Conservation (phyloP, 1,284 basidiomycete genomes). For the Melampsora larici-populina region DNA sequence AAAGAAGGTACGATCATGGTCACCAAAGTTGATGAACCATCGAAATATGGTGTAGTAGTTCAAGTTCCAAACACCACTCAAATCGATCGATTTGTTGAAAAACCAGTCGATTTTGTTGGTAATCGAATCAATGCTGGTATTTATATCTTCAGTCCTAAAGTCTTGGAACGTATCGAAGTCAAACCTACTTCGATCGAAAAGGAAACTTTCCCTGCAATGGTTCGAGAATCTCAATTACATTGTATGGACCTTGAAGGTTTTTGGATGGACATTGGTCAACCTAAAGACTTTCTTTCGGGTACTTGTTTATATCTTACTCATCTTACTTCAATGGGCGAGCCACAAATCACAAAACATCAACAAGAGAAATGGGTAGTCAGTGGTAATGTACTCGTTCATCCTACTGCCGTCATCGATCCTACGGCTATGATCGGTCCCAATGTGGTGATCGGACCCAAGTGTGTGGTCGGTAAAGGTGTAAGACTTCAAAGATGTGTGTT, state of each 20-base stretch:
- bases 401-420: slow-evolving; percentile 50
- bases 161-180: slow-evolving; percentile 59
- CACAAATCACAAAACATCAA: slow-evolving; percentile 56
- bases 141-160: slow-evolving; percentile 61
- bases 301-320: slow-evolving; percentile 60
- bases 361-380: slow-evolving; percentile 59
- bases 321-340: slow-evolving; percentile 56
- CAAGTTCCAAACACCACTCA: slow-evolving; percentile 56
- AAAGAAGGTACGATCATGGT: slow-evolving; percentile 61
- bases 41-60: slow-evolving; percentile 60
- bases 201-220: slow-evolving; percentile 60
- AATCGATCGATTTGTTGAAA: slow-evolving; percentile 61
- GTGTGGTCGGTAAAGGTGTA: slow-evolving; percentile 56
- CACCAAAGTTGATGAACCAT: slow-evolving; percentile 61
- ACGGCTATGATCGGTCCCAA: slow-evolving; percentile 59
- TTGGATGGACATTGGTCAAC: slow-evolving; percentile 62
- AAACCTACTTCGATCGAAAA: slow-evolving; percentile 61
- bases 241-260: slow-evolving; percentile 59
- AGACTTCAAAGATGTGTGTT: slow-evolving; percentile 60
- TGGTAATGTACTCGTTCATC: slow-evolving; percentile 58
- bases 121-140: slow-evolving; percentile 62
- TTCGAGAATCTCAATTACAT: slow-evolving; percentile 58
- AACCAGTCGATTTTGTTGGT: slow-evolving; percentile 60
- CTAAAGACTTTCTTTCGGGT: slow-evolving; percentile 57
- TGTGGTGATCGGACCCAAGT: slow-evolving; percentile 58